Conservation (phyloP, 1,284 basidiomycete genomes). For the Uromyces viciae-fabae region DNA sequence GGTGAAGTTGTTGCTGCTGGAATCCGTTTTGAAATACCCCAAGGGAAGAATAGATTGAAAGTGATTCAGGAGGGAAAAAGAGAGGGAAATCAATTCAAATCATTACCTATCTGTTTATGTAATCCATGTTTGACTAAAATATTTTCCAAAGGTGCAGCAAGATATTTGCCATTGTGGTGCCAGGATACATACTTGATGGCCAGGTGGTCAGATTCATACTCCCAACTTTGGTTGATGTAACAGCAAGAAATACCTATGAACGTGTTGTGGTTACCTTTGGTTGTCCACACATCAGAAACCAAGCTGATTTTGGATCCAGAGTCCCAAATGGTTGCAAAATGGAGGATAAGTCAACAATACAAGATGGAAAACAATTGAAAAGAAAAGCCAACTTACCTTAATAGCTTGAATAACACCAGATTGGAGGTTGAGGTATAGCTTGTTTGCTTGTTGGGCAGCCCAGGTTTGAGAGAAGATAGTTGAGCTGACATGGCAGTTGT, state of each 20-base stretch:
- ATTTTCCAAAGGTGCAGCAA: background rate
- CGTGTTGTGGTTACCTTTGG: background rate
- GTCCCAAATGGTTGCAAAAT: background rate
- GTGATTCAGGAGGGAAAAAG: background rate
- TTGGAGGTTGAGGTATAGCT: background rate
- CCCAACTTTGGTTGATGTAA: background rate
- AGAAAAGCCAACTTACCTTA: background rate
- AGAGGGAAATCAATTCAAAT: background rate
- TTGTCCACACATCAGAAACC: background rate
- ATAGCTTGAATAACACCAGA: background rate
- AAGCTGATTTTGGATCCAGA: background rate
- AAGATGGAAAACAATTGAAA: background rate
- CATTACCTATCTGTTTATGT: background rate
- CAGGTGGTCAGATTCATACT: background rate
- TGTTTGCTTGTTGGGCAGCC: background rate
- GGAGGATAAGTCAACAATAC: background rate
- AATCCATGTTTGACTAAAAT: background rate
- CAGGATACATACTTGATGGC: background rate
- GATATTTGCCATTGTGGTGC: background rate
- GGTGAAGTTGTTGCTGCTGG: constrained; percentile 6
- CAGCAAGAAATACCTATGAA: background rate
- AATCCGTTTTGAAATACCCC: background rate
- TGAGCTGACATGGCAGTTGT: background rate
- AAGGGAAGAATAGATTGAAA: background rate
- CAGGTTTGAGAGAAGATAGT: background rate